Evolutionary conservation across 2,329 filamentous ascomycete genomes (phyloP), one percentile per base, ranked within the genome.

Genomic region (Pseudogymnoascus sp.): DNA sequence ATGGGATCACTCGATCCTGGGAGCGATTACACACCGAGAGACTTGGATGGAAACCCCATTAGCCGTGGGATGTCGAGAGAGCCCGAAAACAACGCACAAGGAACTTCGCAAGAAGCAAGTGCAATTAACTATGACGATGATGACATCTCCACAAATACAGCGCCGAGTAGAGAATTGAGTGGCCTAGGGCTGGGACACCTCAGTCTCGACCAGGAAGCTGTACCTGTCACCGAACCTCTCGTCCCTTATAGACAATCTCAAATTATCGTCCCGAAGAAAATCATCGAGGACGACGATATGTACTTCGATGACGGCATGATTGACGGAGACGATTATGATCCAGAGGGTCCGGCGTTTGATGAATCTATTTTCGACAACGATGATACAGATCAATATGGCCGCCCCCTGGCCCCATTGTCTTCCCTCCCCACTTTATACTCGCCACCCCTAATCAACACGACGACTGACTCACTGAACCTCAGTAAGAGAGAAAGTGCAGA

Each of bases 341-440:
- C 72, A 4, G 82, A 86, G 29, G 78, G 78, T 1, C 75, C 77
- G 0, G 77, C 81, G 1, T 90, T 91, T 70, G 87, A 91, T 64
- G 88, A 91, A 70, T 87, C 85, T 5, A 80, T 90, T 11, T 90
- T 91, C 68, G 88, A 91, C 65, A 79, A 84, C 33, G 79, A 87
- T 59, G 84, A 87, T 68, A 84, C 84, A 11, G 81, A 87, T 71
- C 72, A 79, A 64, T 86, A 82, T 68, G 84, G 84, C 13, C 77
- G 84, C 21, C 84, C 60, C 81, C 81, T 62, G 82, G 29, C 15
- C 11, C 47, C 65, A 41, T 62, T 70, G 8, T 65, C 68, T 41
- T 66, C 67, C 17, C 58, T 70, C 35, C 67, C 69, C 36, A 70
- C 69, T 24, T 61, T 70, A 10, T 71, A 71, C 40, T 67, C 67